Evolutionary conservation across 2,329 filamentous ascomycete genomes (phyloP).

Genomic region (Exophiala sideris): DNA sequence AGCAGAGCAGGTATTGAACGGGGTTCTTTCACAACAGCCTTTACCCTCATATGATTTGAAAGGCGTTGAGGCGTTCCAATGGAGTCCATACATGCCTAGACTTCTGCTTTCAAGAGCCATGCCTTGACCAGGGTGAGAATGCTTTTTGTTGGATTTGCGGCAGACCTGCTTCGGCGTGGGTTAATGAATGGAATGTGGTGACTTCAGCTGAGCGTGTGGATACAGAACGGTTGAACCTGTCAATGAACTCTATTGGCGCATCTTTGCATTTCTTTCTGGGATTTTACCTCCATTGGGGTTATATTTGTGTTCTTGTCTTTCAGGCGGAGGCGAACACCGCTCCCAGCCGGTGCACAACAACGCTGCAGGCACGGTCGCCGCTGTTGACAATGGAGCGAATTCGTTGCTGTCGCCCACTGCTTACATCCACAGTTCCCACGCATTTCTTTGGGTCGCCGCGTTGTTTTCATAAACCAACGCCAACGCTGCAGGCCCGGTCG

Average conservation of each 20-base stretch:
- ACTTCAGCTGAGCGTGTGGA: conserved; percentile 3
- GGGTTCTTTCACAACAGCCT: not conserved
- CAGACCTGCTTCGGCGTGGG: conserved; percentile 14
- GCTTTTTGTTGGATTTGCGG: conserved; percentile 17
- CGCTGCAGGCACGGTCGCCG: too few relatives aligned
- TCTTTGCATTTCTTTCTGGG: too few relatives aligned
- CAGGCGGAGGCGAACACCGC: too few relatives aligned
- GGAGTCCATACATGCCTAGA: conserved; percentile 23
- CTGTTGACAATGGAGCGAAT: too few relatives aligned
- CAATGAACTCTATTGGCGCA: not conserved
- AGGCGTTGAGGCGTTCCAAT: conserved; percentile 23
- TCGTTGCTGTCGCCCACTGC: too few relatives aligned
- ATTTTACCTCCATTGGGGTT: too few relatives aligned
- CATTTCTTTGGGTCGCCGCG: too few relatives aligned
- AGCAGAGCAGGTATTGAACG: conserved; percentile 5
- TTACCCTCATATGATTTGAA: conserved; percentile 8
- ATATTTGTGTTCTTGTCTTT: too few relatives aligned
- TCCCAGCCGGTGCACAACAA: too few relatives aligned
- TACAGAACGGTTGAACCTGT: not conserved
- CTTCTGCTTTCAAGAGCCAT: conserved; percentile 23
- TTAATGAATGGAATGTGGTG: conserved; percentile 22
- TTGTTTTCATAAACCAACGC: too few relatives aligned
- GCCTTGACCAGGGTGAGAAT: conserved; percentile 12
- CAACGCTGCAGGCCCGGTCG: too few relatives aligned
- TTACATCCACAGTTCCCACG: too few relatives aligned